Base-by-base conservation (phyloP, 2,329 filamentous ascomycete species). In the Talaromyces sp. region DNA sequence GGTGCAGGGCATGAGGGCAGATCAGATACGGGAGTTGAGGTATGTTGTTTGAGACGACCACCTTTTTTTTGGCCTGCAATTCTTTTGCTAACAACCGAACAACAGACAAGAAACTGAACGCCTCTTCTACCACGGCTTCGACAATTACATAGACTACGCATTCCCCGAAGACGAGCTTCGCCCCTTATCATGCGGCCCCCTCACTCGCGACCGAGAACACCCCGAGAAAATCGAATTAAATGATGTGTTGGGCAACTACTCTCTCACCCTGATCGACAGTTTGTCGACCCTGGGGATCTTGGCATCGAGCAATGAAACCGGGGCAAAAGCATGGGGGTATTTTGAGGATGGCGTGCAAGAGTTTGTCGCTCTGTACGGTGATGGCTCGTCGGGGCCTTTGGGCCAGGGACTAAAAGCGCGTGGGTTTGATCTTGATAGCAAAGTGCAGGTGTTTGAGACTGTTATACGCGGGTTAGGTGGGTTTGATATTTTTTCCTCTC, bases 401-500 rank as follows among this genome's bases (percentile, higher is more conserved):
- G 91, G 90, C 7, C 82, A 85, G 70, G 93, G 93, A 3, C 80
- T 84, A 61, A 83, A 92, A 65, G 87, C 88, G 3, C 84, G 87
- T 59, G 95, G 92, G 0, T 99, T 99, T 70, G 92, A 99, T 74
- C 81, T 96, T 47, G 93, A 99, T 76, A 96, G 93, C 79, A 99
- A 98, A 77, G 95, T 99, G 1, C 93, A 99, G 77, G 92, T 99
- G 44, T 99, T 99, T 71, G 95, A 99, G 79, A 98, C 93, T 0
- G 93, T 96, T 39, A 99, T 99, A 68, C 85, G 95, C 62, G 95
- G 93, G 17, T 85, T 78, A 59, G 76, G 75, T 77, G 70, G 61
- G 73, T 30, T 6, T 49, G 4, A 36, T 15, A 13, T 3, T 10
- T 33, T 33, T 33, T 33, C 10, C 10, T 33, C 53, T 22, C 19